Conservation (phyloP, 148 eudicot species). For the Rhododendron vialii region DNA sequence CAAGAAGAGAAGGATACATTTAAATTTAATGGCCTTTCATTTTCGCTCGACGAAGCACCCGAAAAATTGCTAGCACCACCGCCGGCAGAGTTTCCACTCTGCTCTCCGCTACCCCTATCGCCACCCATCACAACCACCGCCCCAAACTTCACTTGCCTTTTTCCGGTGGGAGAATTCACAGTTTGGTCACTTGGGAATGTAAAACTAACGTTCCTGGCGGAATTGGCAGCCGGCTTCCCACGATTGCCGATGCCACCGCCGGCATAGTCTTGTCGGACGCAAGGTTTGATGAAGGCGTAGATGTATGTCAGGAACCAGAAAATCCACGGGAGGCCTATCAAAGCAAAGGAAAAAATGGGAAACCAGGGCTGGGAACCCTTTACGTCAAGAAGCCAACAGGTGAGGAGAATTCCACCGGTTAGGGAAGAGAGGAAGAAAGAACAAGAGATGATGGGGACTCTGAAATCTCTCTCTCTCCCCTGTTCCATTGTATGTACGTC, state of each 20-base stretch:
- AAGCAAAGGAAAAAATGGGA: slow-evolving; percentile 14
- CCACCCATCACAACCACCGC: slow-evolving; percentile 4
- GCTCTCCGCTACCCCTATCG: background rate
- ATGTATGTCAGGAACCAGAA: slow-evolving; percentile 34
- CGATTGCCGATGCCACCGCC: background rate
- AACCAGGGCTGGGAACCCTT: slow-evolving; percentile 20
- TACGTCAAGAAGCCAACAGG: slow-evolving; percentile 12
- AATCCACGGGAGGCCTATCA: slow-evolving; percentile 28
- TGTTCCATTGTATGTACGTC: slow-evolving; percentile 12
- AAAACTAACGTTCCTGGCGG: background rate
- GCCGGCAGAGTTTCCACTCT: background rate
- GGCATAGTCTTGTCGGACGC: background rate
- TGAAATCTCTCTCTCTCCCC: slow-evolving; percentile 19
- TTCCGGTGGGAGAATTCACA: background rate
- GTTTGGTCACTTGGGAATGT: background rate
- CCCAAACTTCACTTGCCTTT: background rate
- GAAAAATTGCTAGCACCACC: background rate
- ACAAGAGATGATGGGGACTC: slow-evolving; percentile 23
- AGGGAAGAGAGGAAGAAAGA: slow-evolving; percentile 18
- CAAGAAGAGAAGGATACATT: background rate
- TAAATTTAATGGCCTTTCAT: slow-evolving; percentile 1
- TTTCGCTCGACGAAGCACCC: background rate
- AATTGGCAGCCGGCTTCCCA: background rate
- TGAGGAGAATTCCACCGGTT: slow-evolving; percentile 26
- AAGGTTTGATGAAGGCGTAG: slow-evolving; percentile 24